phyloP scores from a whole-genome alignment of 2,329 filamentous ascomycete genomes.

The Sclerotinia spermophila region DNA sequence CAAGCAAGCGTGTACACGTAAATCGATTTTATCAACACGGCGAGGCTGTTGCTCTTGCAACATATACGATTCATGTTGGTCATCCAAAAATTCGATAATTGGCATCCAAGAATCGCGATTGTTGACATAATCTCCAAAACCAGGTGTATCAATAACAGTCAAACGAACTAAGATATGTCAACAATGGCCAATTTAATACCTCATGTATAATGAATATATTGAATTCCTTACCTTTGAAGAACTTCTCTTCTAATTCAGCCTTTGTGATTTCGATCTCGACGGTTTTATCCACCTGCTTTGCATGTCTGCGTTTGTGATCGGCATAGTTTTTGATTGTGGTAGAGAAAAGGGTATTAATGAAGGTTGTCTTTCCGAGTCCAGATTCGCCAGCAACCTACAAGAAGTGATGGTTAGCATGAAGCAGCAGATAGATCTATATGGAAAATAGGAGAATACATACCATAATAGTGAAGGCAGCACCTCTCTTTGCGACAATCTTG shows the following conservation, averaged over 20 bases:
- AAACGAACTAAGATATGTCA: constrained; percentile 68
- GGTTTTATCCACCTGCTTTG: constrained; percentile 99
- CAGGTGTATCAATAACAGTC: constrained; percentile 97
- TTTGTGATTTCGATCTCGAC: constrained; percentile 99
- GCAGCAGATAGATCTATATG: background rate
- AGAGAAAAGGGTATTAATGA: constrained; percentile 99
- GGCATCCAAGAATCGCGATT: constrained; percentile 99
- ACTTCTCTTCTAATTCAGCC: constrained; percentile 99
- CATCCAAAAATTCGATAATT: constrained; percentile 99
- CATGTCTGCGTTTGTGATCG: constrained; percentile 98
- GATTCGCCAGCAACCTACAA: constrained; percentile 93
- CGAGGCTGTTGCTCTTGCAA: constrained; percentile 99
- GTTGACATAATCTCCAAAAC: constrained; percentile 99
- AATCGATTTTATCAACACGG: constrained; percentile 97
- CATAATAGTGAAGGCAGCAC: constrained; percentile 99
- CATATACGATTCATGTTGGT: constrained; percentile 99
- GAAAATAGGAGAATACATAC: constrained; percentile 46
- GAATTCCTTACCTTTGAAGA: constrained; percentile 86
- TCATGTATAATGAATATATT: background rate
- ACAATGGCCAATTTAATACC: constrained; percentile 12
- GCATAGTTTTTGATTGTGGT: constrained; percentile 99
- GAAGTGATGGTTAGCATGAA: constrained; percentile 14
- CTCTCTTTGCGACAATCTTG: constrained; percentile 76
- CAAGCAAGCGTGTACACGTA: constrained; percentile 95
- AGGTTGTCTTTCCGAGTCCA: constrained; percentile 97